Percentiles rank a stretch among this genome's conserved stretches.
phyloP scores from a whole-genome alignment of 2,329 filamentous ascomycete species.

The Seiridium cupressi region DNA sequence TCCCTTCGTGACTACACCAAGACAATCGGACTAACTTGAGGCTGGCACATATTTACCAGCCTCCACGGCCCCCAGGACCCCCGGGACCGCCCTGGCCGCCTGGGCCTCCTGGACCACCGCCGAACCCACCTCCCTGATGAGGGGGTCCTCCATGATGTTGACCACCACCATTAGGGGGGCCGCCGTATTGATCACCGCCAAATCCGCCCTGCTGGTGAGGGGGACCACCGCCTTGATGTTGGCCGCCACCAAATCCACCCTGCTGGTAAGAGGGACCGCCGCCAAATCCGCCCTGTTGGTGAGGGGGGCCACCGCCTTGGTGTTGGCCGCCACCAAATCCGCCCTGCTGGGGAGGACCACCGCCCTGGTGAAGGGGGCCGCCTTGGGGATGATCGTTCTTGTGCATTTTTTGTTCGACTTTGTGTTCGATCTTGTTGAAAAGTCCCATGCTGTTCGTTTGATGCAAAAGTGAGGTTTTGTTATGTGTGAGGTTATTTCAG shows the following conservation, averaged over 20 bases:
- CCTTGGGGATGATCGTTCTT: not conserved
- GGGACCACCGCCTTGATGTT: not conserved
- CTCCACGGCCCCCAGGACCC: not conserved
- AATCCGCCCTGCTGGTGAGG: not conserved
- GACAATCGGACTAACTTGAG: not conserved
- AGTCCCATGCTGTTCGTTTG: not conserved
- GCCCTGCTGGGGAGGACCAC: not conserved
- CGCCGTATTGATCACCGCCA: not conserved
- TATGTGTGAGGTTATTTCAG: not conserved
- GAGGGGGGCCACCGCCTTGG: not conserved
- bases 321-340: not conserved
- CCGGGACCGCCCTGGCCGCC: constrained; percentile 3
- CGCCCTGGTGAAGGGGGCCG: not conserved
- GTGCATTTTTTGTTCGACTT: constrained; percentile 1
- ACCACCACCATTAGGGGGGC: too few relatives aligned
- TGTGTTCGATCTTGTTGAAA: constrained; percentile 6
- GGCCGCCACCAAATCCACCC: not conserved
- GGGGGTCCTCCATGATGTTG: not conserved
- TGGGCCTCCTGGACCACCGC: not conserved
- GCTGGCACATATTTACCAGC: not conserved
- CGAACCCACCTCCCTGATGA: not conserved
- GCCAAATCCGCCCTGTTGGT: not conserved
- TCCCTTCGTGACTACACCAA: not conserved
- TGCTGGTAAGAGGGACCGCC: not conserved
- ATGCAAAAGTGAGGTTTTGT: not conserved